phyloP scores from a whole-genome alignment of 2,329 filamentous ascomycete species.

The Beauveria sp. region DNA sequence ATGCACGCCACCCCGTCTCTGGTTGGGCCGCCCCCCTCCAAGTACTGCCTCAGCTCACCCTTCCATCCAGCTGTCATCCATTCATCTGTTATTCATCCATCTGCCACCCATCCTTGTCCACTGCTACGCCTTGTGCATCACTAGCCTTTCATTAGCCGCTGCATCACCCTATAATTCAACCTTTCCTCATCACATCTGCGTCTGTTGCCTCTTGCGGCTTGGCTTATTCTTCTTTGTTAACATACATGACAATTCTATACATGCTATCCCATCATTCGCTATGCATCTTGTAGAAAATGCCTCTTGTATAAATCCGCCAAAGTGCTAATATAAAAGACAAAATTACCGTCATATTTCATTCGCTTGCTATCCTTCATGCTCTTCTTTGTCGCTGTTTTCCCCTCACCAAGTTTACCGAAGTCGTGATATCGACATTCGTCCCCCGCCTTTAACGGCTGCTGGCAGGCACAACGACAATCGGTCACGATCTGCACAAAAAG shows the following conservation, averaged over 20 bases:
- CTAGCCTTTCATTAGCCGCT: not conserved
- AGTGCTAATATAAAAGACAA: not conserved
- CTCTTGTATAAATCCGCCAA: conserved; percentile 2
- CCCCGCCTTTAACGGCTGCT: conserved; percentile 46
- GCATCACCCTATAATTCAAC: not conserved
- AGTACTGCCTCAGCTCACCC: not conserved
- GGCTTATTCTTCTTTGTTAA: not conserved
- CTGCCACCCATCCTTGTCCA: not conserved
- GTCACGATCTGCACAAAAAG: conserved; percentile 41
- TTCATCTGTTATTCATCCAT: not conserved
- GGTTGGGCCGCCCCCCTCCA: not conserved
- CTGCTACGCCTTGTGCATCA: not conserved
- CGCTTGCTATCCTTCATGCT: not conserved
- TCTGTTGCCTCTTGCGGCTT: not conserved
- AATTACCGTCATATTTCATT: not conserved
- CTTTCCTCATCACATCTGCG: not conserved
- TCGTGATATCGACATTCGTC: conserved; percentile 23
- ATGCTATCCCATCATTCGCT: not conserved
- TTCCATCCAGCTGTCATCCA: not conserved
- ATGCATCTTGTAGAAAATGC: not conserved
- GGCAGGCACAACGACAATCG: conserved; percentile 44
- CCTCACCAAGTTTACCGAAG: not conserved
- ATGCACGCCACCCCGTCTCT: conserved; percentile 1
- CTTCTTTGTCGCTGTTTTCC: not conserved
- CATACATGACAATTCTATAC: not conserved